Evolutionary conservation across 2,329 filamentous ascomycete genomes (phyloP).

Genomic region (Aspergillus terreus): DNA sequence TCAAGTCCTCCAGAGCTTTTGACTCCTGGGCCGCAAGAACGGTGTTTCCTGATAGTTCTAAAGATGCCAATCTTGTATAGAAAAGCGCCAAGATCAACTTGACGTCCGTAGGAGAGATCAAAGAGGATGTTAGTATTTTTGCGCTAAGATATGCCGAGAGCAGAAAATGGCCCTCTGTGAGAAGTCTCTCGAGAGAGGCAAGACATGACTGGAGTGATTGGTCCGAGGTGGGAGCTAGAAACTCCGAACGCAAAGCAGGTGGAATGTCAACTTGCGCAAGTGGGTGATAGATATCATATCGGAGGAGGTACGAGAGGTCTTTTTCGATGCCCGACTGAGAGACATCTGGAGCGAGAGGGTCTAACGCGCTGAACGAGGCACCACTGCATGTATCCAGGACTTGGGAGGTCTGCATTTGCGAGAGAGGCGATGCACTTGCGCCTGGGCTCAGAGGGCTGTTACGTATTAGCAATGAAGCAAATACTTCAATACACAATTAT

Average conservation of each 20-base stretch:
- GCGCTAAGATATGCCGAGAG: constrained; percentile 60
- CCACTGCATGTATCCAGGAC: constrained; percentile 19
- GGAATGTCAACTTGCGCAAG: constrained; percentile 62
- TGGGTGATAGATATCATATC: constrained; percentile 78
- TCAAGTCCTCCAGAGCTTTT: constrained; percentile 59
- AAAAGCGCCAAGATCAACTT: constrained; percentile 70
- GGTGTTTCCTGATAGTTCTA: constrained; percentile 73
- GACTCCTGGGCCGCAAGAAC: constrained; percentile 64
- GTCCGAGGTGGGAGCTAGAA: constrained; percentile 59
- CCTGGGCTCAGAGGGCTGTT: constrained; percentile 25
- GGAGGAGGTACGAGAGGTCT: constrained; percentile 77
- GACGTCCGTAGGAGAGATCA: constrained; percentile 49
- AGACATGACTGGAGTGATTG: constrained; percentile 48
- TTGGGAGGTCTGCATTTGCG: constrained; percentile 12
- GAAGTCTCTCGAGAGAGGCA: constrained; percentile 57
- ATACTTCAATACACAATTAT: neutral
- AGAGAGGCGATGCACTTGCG: neutral
- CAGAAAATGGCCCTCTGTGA: constrained; percentile 73
- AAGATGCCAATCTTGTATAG: constrained; percentile 75
- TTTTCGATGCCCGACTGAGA: constrained; percentile 49
- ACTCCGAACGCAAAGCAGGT: constrained; percentile 64
- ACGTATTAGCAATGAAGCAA: constrained; percentile 12
- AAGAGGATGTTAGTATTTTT: constrained; percentile 40
- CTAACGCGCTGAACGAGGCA: constrained; percentile 31
- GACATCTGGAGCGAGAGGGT: constrained; percentile 31